These are phyloP conservation scores for Teunomyces stri DNA, from an alignment of 805 yeast genomes.

Conservation along the genomic window DNA sequence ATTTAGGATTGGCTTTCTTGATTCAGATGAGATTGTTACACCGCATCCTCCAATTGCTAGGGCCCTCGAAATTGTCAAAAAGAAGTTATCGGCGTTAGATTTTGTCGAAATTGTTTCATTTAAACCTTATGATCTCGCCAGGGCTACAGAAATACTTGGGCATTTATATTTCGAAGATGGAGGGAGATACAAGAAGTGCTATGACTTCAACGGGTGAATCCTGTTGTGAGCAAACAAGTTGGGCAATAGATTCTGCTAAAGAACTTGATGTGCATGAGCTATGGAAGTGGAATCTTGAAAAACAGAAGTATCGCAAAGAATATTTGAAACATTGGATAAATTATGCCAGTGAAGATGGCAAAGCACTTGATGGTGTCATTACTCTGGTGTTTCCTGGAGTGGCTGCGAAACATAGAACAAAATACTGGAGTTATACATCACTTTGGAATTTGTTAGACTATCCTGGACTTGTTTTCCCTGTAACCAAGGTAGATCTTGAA, in stretches of 20 bases:
- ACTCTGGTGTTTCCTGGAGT: conserved; percentile 68
- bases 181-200: conserved; percentile 57
- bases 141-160: conserved; percentile 33
- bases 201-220: conserved; percentile 69
- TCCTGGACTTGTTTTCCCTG: conserved; percentile 59
- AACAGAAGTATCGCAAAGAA: conserved; percentile 59
- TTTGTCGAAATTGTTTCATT: conserved; percentile 52
- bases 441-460: conserved; percentile 70
- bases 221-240: conserved; percentile 59
- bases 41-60: conserved; percentile 63
- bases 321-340: conserved; percentile 52
- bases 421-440: conserved; percentile 80
- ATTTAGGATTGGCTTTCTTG: conserved; percentile 43
- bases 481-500: conserved; percentile 13
- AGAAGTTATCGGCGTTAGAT: conserved; percentile 27
- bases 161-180: conserved; percentile 43
- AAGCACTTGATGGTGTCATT: conserved; percentile 55
- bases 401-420: conserved; percentile 64
- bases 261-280: conserved; percentile 48
- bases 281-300: conserved; percentile 50
- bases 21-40: conserved; percentile 45
- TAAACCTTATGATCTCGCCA: conserved; percentile 16
- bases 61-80: conserved; percentile 44
- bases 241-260: conserved; percentile 54
- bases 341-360: conserved; percentile 30